phyloP scores from a whole-genome alignment of 2,329 filamentous ascomycete species.

The Botrytis hyacinthi region DNA sequence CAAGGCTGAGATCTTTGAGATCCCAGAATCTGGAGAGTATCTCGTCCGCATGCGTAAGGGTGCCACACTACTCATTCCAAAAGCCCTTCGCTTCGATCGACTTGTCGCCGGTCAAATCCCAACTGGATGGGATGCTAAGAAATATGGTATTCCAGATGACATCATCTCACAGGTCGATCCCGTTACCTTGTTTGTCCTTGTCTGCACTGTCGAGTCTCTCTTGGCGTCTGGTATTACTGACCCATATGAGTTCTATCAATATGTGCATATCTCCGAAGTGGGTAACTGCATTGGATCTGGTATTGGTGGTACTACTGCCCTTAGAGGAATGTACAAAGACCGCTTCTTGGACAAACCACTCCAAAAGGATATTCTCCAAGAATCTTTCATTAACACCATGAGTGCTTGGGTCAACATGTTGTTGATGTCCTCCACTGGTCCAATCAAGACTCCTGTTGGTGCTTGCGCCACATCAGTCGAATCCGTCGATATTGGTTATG shows the following conservation, averaged over 20 bases:
- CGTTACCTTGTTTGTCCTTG: constrained; percentile 90
- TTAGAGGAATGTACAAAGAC: constrained; percentile 98
- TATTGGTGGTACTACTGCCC: constrained; percentile 89
- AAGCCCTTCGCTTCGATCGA: constrained; percentile 94
- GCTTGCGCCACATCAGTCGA: constrained; percentile 97
- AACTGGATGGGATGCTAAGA: constrained; percentile 94
- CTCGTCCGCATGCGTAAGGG: constrained; percentile 95
- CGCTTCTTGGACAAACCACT: constrained; percentile 94
- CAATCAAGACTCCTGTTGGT: constrained; percentile 97
- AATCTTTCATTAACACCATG: constrained; percentile 99
- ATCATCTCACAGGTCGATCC: constrained; percentile 98
- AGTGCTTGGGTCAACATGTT: constrained; percentile 99
- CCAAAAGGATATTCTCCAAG: constrained; percentile 97
- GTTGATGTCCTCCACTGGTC: constrained; percentile 90
- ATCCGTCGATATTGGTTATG: constrained; percentile 95
- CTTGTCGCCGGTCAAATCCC: constrained; percentile 96
- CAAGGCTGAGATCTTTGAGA: constrained; percentile 96
- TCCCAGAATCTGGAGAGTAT: constrained; percentile 89
- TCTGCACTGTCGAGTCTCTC: constrained; percentile 88
- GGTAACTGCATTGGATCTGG: constrained; percentile 98
- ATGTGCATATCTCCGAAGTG: constrained; percentile 95
- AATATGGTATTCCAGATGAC: constrained; percentile 94
- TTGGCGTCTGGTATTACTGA: constrained; percentile 94
- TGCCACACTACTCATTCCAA: constrained; percentile 90
- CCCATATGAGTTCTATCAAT: constrained; percentile 99